Conservation (phyloP, 2,329 filamentous ascomycete species). For the Pseudogymnoascus sp. region DNA sequence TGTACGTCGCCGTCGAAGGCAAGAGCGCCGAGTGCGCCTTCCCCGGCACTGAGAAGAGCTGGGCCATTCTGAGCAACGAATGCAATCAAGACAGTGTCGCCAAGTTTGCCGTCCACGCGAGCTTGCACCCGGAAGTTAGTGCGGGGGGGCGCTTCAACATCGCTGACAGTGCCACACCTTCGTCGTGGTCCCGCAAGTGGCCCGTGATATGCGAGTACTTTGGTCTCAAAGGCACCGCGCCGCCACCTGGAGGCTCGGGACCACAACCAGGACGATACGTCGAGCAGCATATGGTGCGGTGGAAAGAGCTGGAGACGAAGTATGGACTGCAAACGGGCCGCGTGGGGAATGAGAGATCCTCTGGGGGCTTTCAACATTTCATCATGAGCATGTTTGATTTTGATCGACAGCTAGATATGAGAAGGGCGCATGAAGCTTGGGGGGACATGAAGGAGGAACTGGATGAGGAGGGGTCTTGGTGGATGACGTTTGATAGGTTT, state of each 20-base stretch:
- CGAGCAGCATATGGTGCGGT: constrained; percentile 11
- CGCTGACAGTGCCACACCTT: constrained; percentile 34
- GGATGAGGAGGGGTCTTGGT: constrained; percentile 33
- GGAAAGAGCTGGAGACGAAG: too few species aligned
- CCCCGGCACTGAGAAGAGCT: constrained; percentile 34
- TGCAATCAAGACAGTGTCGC: constrained; percentile 34
- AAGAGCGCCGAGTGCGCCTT: constrained; percentile 32
- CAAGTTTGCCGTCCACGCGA: constrained; percentile 38
- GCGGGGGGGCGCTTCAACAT: constrained; percentile 38
- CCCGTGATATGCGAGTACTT: constrained; percentile 42
- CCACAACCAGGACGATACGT: constrained; percentile 27
- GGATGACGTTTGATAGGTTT: constrained; percentile 38
- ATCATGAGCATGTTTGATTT: constrained; percentile 32
- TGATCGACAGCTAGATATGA: constrained; percentile 40
- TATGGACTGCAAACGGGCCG: background rate
- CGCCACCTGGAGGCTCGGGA: constrained; percentile 27
- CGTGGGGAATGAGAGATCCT: background rate
- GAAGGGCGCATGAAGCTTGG: constrained; percentile 32
- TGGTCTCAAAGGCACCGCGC: constrained; percentile 37
- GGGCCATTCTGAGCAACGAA: constrained; percentile 32
- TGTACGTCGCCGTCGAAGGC: constrained; percentile 35
- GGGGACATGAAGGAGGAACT: constrained; percentile 37
- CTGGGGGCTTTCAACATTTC: background rate
- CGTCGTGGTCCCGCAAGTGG: constrained; percentile 40
- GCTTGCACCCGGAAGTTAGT: constrained; percentile 36